phyloP scores from a whole-genome alignment of 192 early-diverging fungal genomes.

The Gamsiella multidivaricata region DNA sequence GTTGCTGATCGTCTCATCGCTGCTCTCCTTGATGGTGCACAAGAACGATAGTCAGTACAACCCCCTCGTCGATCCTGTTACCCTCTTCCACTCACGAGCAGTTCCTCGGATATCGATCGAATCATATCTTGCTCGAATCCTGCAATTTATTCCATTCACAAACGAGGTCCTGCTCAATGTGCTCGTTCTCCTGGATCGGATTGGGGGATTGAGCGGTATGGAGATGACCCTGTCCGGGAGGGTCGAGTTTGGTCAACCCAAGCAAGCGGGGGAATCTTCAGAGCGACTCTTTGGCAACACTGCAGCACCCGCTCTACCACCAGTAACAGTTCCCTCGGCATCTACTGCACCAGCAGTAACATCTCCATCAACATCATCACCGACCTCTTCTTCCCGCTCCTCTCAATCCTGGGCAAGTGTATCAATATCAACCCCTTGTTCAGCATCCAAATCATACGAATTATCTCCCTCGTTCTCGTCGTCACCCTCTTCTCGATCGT shows the following conservation, averaged over 20 bases:
- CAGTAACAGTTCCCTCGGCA: background rate
- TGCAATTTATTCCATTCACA: conserved; percentile 75
- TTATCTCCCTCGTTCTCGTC: background rate
- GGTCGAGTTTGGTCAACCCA: background rate
- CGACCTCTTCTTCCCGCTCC: background rate
- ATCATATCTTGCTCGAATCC: conserved; percentile 72
- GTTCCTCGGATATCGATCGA: conserved; percentile 72
- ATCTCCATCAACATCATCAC: background rate
- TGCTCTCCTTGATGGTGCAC: conserved; percentile 57
- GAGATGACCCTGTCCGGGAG: conserved; percentile 8
- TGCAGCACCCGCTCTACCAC: background rate
- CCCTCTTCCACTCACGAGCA: conserved; percentile 77
- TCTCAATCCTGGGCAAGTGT: background rate
- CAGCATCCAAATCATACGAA: background rate
- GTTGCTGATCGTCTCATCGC: conserved; percentile 58
- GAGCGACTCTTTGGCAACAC: background rate
- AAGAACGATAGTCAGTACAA: conserved; percentile 56
- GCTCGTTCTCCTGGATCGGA: conserved; percentile 79
- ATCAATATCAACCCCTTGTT: background rate
- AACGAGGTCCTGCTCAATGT: conserved; percentile 76
- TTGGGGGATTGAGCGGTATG: conserved; percentile 56
- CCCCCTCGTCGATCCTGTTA: conserved; percentile 53
- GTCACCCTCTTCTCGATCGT: background rate
- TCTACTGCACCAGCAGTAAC: background rate
- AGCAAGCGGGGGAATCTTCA: background rate